Base-by-base conservation (phyloP, 768 basidiomycete species). In the Russula abietina region DNA sequence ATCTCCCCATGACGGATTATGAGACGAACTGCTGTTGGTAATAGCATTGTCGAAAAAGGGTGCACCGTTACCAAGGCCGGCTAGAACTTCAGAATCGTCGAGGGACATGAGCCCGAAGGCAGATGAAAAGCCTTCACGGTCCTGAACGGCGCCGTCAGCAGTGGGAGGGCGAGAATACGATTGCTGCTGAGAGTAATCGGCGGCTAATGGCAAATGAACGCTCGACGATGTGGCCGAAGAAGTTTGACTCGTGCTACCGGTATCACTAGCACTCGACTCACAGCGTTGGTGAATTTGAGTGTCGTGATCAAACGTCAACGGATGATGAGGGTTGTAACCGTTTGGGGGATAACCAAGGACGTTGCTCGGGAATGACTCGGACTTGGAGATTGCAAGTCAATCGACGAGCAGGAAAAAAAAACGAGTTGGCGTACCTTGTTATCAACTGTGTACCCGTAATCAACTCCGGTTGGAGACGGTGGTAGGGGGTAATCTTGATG, bases 71-170 rank as follows among this genome's bases (percentile, higher is more conserved):
- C 71, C 72, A 53, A 89, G 76, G 2, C 85, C 81, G 0, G 87
- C 84, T 41, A 90, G 77, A 9, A 86, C 84, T 58, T 80, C 80
- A 1, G 84, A 82, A 69, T 91, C 89, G 60, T 90, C 89, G 55
- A 92, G 78, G 22, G 83, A 84, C 84, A 92, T 82, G 56, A 87
- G 78, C 9, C 87, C 89, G 70, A 92, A 91, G 1, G 85, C 86
- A 41, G 70, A 71, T 11, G 73, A 75, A 60, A 75, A 74, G 19
- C 73, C 71, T 30, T 61, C 65, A 33, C 54, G 71, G 45, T 65
- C 74, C 53, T 48, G 61, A 26, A 49, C 58, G 60, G 52, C 60
- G 56, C 32, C 63, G 57, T 48, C 55, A 51, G 45, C 49, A 16
- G 70, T 70, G 57, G 65, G 55, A 60, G 66, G 69, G 54, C 60